Evolutionary conservation across 1,284 basidiomycete species (phyloP).

Genomic region (Cryptococcus neoformans): DNA sequence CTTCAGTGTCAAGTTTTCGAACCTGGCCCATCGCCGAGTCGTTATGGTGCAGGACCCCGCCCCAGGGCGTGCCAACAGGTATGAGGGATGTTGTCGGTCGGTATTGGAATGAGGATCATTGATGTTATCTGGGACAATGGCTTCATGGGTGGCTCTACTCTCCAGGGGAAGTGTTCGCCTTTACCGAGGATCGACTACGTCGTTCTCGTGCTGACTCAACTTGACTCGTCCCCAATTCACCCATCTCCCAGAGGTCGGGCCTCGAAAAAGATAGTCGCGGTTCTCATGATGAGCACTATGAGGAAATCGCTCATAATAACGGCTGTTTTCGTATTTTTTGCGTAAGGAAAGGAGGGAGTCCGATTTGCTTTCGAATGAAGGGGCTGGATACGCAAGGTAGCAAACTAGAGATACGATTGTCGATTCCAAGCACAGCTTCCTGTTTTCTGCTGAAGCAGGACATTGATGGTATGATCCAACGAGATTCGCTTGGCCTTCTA

Average conservation of each 20-base stretch:
- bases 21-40: conserved; percentile 89
- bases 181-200: conserved; percentile 81
- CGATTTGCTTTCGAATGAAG: too few relatives aligned
- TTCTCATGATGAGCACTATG: too few relatives aligned
- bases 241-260: conserved; percentile 57
- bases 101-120: conserved; percentile 78
- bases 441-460: too few relatives aligned
- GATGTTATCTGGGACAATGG: conserved; percentile 97
- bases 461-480: too few relatives aligned
- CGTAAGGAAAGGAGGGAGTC: too few relatives aligned
- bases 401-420: too few relatives aligned
- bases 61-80: conserved; percentile 77
- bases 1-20: conserved; percentile 86
- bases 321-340: too few relatives aligned
- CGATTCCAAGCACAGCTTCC: too few relatives aligned
- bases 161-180: conserved; percentile 88
- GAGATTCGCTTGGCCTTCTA: too few relatives aligned
- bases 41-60: conserved; percentile 88
- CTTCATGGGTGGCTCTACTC: conserved; percentile 87
- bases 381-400: too few relatives aligned
- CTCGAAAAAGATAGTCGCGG: conserved; percentile 6
- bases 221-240: conserved; percentile 76
- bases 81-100: conserved; percentile 93
- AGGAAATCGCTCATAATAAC: too few relatives aligned
- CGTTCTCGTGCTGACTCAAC: conserved; percentile 82